phyloP scores from a whole-genome alignment of 1,284 basidiomycete genomes.

The Vanrija sp. region DNA sequence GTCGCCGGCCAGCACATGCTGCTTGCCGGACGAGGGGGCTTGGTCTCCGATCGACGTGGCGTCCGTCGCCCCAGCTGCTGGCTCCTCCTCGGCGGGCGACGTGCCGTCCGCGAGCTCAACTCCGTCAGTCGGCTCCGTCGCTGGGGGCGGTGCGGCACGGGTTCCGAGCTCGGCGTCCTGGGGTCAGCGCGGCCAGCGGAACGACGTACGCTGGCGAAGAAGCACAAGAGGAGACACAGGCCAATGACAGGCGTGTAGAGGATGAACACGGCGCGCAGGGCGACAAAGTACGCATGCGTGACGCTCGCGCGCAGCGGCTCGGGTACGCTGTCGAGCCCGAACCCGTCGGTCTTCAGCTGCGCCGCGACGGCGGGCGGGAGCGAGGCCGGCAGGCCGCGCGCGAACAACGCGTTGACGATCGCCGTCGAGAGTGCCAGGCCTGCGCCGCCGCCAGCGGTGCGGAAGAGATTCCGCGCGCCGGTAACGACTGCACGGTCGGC shows the following conservation, averaged over 20 bases:
- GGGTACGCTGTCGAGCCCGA: background rate
- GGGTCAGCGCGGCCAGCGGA: background rate
- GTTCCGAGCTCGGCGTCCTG: too few species aligned
- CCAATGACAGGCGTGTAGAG: slow-evolving; percentile 9
- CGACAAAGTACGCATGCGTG: slow-evolving; percentile 12
- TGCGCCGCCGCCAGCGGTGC: slow-evolving; percentile 21
- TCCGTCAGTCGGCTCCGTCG: too few species aligned
- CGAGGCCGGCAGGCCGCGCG: slow-evolving; percentile 9
- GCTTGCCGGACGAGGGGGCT: too few species aligned
- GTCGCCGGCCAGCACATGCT: too few species aligned
- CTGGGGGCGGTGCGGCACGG: too few species aligned
- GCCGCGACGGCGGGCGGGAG: background rate
- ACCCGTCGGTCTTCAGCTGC: background rate
- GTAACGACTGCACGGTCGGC: slow-evolving; percentile 32
- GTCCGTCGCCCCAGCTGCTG: too few species aligned
- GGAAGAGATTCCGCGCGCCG: slow-evolving; percentile 17
- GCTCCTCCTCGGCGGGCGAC: too few species aligned
- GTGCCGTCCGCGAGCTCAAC: too few species aligned
- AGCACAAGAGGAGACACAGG: slow-evolving; percentile 3
- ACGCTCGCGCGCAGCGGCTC: background rate
- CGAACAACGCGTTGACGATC: slow-evolving; percentile 23
- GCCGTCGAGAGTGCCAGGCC: slow-evolving; percentile 26
- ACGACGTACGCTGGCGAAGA: background rate
- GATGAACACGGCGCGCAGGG: slow-evolving; percentile 24
- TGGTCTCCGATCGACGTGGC: too few species aligned